Evolutionary conservation across 75 land plant genomes (phyloP), one percentile per base, ranked within the genome.

Genomic region (Pseudotsuga menziesii): DNA sequence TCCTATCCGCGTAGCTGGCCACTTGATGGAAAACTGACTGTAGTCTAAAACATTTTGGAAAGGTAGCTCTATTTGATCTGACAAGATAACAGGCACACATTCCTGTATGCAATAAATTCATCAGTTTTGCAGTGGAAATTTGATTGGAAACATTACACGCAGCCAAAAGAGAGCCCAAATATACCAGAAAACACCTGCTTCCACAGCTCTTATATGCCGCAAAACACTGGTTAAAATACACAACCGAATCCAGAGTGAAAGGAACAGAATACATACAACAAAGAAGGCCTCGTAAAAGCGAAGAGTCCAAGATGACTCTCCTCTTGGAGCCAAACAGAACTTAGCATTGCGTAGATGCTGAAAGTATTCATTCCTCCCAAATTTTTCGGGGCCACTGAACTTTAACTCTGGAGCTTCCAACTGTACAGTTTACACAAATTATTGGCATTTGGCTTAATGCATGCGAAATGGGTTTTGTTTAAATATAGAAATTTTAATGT

Each of bases 271-370:
- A 58, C 82, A 39, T 55, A 96, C 98, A 92, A 91, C 94, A 89
- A 96, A 96, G 54, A 85, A 96, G 0, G 98, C 78, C 84, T 96
- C 98, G 61, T 89, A 94, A 79, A 94, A 93, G 13, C 98, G 92
- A 64, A 96, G 92, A 5, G 98, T 94, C 98, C 98, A 94, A 54
- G 98, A 96, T 72, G 98, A 96, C 69, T 94, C 97, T 27, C 98
- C 98, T 52, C 98, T 90, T 60, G 98, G 98, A 76, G 98, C 88
- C 54, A 96, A 85, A 84, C 98, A 96, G 77, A 96, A 96, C 79
- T 91, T 96, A 15, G 97, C 91, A 90, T 93, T 94, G 56, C 94
- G 87, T 58, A 95, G 83, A 76, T 91, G 97, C 48, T 86, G 44
- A 73, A 92, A 96, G 62, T 96, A 96, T 27, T 94, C 97, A 19